Conservation (phyloP, 108 stramenopile species). For the Nannochloropsis gaditana region DNA sequence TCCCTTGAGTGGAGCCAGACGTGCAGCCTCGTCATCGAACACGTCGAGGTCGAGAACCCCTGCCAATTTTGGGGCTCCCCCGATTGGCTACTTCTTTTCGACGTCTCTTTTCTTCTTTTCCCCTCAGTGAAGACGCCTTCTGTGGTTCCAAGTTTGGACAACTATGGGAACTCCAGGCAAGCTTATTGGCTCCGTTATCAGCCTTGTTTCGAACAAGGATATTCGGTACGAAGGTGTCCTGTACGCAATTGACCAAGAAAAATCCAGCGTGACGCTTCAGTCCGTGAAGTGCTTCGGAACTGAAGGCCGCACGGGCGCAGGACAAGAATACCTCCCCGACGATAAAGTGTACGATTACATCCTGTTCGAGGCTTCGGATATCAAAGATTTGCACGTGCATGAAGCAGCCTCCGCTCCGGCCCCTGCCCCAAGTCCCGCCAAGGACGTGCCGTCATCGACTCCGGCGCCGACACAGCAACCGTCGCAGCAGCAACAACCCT, state of each 20-base stretch:
- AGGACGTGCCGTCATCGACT: not conserved
- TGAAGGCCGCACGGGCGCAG: constrained; percentile 69
- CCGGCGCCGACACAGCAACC: not conserved
- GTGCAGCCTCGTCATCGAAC: too few relatives aligned
- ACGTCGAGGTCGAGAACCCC: too few relatives aligned
- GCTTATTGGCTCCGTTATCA: constrained; percentile 66
- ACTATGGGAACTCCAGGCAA: not conserved
- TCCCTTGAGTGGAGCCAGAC: too few relatives aligned
- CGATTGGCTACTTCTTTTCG: too few relatives aligned
- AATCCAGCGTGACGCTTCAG: constrained; percentile 85
- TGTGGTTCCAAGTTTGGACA: too few relatives aligned
- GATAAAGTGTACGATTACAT: constrained; percentile 74
- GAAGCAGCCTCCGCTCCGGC: constrained; percentile 53
- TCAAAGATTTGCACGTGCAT: constrained; percentile 93
- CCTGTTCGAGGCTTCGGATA: constrained; percentile 81
- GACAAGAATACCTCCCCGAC: constrained; percentile 57
- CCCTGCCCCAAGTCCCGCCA: not conserved
- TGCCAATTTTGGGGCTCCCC: too few relatives aligned
- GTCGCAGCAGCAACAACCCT: not conserved
- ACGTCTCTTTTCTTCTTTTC: too few relatives aligned
- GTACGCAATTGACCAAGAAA: constrained; percentile 80
- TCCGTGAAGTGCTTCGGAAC: constrained; percentile 71
- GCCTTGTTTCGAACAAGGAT: constrained; percentile 90
- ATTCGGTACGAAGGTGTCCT: constrained; percentile 89
- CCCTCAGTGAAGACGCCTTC: too few relatives aligned